Base-by-base conservation (phyloP, 371 early-diverging fungal genomes). In the Actinomucor elegans region DNA sequence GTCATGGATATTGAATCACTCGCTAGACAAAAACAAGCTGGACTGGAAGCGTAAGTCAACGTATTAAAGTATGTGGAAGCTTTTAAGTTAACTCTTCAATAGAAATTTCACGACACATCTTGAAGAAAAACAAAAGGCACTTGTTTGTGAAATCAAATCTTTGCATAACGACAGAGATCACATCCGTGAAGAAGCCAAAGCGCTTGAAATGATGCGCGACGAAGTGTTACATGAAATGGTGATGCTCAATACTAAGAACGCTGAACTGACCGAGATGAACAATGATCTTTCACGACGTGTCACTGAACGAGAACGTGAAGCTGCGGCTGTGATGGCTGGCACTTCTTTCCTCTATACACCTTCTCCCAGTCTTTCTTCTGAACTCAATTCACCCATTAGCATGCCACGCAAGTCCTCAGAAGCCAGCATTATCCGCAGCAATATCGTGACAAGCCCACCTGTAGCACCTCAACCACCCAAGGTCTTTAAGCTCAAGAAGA, bases 181-280 rank as follows among this genome's bases (percentile, higher is more conserved):
- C 18, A 28, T 73, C 10, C 41, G 55, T 11, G 23, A 27, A 10
- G 70, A 69, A 15, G 67, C 66, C 11, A 45, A 67, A 14, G 49
- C 65, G 18, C 46, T 79, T 0, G 66, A 59, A 29, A 26, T 34
- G 1, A 42, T 52, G 4, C 29, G 52, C 6, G 65, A 73, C 20
- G 67, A 66, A 6, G 66, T 75, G 6, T 53, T 78, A 18, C 68
- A 75, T 47, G 80, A 80, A 46, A 78, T 79, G 74, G 71, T 78
- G 38, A 64, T 76, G 53, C 65, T 79, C 43, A 78, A 73, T 46
- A 78, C 77, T 17, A 73, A 78, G 24, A 82, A 79, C 26, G 78
- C 80, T 0, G 77, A 82, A 41, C 55, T 79, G 4, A 73, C 78
- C 3, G 67, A 71, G 12, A 71, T 82, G 41, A 78, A 82, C 63